These are phyloP conservation scores for Cladophialophora exuberans DNA, from an alignment of 2,329 filamentous ascomycete genomes.

Conservation along the genomic window DNA sequence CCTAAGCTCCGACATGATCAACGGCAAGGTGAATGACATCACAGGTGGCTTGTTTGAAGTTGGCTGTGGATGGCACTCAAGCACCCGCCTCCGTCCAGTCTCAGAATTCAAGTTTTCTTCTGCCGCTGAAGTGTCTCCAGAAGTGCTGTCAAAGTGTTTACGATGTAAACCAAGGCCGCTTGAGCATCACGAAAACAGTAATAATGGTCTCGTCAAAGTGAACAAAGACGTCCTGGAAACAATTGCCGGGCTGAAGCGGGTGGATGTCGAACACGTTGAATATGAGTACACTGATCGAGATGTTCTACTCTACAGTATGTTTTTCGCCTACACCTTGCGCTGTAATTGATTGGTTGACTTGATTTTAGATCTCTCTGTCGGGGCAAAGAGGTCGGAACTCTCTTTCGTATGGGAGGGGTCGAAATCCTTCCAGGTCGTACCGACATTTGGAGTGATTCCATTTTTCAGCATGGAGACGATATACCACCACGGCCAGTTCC, in stretches of 20 bases:
- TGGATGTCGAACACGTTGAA: constrained; percentile 63
- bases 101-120: neutral
- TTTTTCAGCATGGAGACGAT: constrained; percentile 81
- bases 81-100: constrained; percentile 58
- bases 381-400: constrained; percentile 86
- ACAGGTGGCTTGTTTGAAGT: constrained; percentile 92
- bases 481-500: constrained; percentile 77
- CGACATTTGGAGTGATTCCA: constrained; percentile 86
- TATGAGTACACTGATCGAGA: constrained; percentile 81
- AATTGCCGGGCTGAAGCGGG: constrained; percentile 79
- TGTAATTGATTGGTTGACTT: neutral
- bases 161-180: constrained; percentile 54
- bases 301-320: constrained; percentile 83
- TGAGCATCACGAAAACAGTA: neutral
- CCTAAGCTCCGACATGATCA: constrained; percentile 86
- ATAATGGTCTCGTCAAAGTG: constrained; percentile 64
- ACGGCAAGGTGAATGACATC: constrained; percentile 67
- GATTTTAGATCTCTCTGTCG: constrained; percentile 72
- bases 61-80: constrained; percentile 87
- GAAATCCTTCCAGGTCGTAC: constrained; percentile 89
- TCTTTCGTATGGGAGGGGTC: constrained; percentile 85
- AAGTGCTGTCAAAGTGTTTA: neutral
- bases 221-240: constrained; percentile 77
- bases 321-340: constrained; percentile 54
- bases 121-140: neutral